phyloP scores from a whole-genome alignment of 768 basidiomycete genomes.

The Tricholoma matsutake region DNA sequence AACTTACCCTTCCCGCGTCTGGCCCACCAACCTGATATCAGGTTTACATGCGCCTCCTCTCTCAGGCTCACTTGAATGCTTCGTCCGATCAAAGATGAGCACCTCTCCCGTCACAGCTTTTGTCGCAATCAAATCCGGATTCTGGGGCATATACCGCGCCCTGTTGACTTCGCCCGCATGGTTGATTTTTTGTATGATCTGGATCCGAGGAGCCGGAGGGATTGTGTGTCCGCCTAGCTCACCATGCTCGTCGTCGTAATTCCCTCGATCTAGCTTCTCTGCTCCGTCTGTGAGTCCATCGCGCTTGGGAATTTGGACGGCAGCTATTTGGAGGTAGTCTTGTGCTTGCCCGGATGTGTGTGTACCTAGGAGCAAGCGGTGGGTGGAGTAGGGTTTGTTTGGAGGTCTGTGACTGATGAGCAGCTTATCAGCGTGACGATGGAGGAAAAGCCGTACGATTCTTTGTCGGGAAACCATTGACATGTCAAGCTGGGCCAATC shows the following conservation, averaged over 20 bases:
- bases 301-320: constrained; percentile 88
- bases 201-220: constrained; percentile 80
- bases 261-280: constrained; percentile 72
- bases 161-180: constrained; percentile 95
- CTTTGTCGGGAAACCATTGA: constrained; percentile 98
- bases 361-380: constrained; percentile 93
- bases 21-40: constrained; percentile 87
- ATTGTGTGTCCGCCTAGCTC: constrained; percentile 93
- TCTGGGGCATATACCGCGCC: constrained; percentile 99
- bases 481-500: constrained; percentile 98
- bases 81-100: constrained; percentile 93
- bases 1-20: constrained; percentile 87
- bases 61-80: constrained; percentile 92
- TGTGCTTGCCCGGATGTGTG: constrained; percentile 94
- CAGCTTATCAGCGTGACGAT: background rate
- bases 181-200: constrained; percentile 91
- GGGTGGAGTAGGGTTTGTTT: constrained; percentile 91
- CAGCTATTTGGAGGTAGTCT: constrained; percentile 95
- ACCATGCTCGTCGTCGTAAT: constrained; percentile 90
- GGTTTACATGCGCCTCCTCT: constrained; percentile 82
- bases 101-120: constrained; percentile 92
- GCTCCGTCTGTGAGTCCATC: constrained; percentile 56
- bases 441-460: constrained; percentile 57
- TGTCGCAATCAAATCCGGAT: constrained; percentile 94
- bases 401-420: constrained; percentile 54